phyloP scores from a whole-genome alignment of 1,284 basidiomycete genomes.

The Tremellales sp. region DNA sequence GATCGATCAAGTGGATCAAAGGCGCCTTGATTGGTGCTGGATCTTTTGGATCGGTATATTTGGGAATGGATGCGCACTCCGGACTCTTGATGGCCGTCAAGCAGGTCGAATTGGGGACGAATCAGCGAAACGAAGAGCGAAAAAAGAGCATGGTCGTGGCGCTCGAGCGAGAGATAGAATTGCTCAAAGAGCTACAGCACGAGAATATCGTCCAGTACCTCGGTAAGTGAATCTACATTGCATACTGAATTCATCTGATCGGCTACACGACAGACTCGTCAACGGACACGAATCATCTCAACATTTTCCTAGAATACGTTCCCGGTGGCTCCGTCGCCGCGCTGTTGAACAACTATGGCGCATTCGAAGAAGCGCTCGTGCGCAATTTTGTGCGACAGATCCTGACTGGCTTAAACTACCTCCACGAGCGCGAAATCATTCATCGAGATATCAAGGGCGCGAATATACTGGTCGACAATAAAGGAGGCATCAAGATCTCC shows the following conservation, averaged over 20 bases:
- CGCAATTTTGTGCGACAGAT: conserved; percentile 95
- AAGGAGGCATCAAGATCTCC: conserved; percentile 96
- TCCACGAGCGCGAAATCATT: conserved; percentile 92
- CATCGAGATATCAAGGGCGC: conserved; percentile 99
- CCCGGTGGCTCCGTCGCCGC: conserved; percentile 96
- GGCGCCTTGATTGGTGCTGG: conserved; percentile 96
- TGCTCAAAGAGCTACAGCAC: conserved; percentile 91
- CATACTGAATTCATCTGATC: conserved; percentile 3
- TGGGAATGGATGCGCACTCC: conserved; percentile 93
- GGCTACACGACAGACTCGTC: conserved; percentile 65
- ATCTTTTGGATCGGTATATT: conserved; percentile 90
- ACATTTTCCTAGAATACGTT: conserved; percentile 99
- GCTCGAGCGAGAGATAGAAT: conserved; percentile 91
- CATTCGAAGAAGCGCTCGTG: conserved; percentile 92
- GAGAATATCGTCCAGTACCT: conserved; percentile 98
- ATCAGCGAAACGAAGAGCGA: conserved; percentile 83
- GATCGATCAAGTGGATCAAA: conserved; percentile 95
- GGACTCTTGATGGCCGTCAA: conserved; percentile 99
- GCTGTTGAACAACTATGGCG: conserved; percentile 86
- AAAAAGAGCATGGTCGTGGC: conserved; percentile 94
- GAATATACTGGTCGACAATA: conserved; percentile 97
- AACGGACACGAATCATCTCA: conserved; percentile 79
- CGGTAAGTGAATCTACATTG: conserved; percentile 56
- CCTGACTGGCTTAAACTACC: conserved; percentile 81
- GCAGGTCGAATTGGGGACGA: conserved; percentile 90